Conservation (phyloP, 495 filamentous ascomycete genomes). For the Physcia stellaris region DNA sequence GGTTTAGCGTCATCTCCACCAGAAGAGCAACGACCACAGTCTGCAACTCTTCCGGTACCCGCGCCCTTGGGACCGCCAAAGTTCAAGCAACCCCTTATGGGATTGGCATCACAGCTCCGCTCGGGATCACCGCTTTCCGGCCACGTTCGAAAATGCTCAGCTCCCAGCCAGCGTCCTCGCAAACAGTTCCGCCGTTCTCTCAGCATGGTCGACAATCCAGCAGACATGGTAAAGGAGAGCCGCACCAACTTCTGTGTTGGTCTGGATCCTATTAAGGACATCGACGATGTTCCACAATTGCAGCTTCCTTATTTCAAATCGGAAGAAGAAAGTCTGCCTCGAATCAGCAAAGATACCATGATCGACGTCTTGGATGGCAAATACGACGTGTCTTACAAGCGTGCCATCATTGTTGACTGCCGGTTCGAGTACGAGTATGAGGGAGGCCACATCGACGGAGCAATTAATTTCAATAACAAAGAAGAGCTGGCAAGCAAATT, state of each 20-base stretch:
- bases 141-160: constrained; percentile 57
- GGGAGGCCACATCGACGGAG: constrained; percentile 85
- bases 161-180: constrained; percentile 60
- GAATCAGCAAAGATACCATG: constrained; percentile 69
- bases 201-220: constrained; percentile 93
- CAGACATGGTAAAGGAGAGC: constrained; percentile 67
- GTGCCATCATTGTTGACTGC: constrained; percentile 82
- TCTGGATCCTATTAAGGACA: constrained; percentile 63
- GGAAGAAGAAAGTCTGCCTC: constrained; percentile 71
- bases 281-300: constrained; percentile 54
- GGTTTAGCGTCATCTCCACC: constrained; percentile 69
- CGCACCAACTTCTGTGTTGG: constrained; percentile 37
- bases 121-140: constrained; percentile 55
- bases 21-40: constrained; percentile 47
- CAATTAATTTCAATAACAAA: constrained; percentile 92
- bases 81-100: constrained; percentile 44
- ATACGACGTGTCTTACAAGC: constrained; percentile 57
- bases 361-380: constrained; percentile 77
- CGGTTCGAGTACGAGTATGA: constrained; percentile 98
- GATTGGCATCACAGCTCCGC: constrained; percentile 32
- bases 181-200: constrained; percentile 82
- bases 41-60: constrained; percentile 39
- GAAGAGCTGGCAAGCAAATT: constrained; percentile 66
- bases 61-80: constrained; percentile 38
- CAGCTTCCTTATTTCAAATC: constrained; percentile 74